Conservation (phyloP, 140 eudicot genomes). For the Oenanthe javanica region DNA sequence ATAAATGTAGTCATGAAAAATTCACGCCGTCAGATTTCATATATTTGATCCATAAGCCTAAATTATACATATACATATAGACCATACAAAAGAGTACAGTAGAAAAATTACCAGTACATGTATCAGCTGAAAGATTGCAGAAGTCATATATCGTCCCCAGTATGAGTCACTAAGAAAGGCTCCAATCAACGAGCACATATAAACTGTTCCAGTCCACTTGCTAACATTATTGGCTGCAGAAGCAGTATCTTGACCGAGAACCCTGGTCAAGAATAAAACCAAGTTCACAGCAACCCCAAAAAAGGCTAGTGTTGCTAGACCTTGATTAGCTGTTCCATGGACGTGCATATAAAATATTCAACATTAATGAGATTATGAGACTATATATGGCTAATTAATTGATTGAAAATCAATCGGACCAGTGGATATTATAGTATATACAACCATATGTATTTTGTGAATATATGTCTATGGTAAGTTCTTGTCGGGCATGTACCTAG, state of each 20-base stretch:
- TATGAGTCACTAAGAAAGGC: constrained; percentile 89
- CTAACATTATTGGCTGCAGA: constrained; percentile 87
- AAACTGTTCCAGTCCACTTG: constrained; percentile 93
- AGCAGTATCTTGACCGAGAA: constrained; percentile 74
- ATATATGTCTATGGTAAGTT: not conserved
- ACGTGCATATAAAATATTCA: not conserved
- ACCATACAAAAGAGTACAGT: not conserved
- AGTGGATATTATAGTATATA: not conserved
- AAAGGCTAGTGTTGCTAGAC: constrained; percentile 84
- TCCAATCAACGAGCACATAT: constrained; percentile 74
- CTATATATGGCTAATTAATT: not conserved
- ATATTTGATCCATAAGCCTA: not conserved
- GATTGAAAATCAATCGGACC: not conserved
- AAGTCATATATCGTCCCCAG: constrained; percentile 88
- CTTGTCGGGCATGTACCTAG: constrained; percentile 34
- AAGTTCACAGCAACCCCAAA: constrained; percentile 92
- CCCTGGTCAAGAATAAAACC: constrained; percentile 91
- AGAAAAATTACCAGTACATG: constrained; percentile 48
- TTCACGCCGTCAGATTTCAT: not conserved
- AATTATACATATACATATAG: not conserved
- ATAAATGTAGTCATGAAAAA: not conserved
- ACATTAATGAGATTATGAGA: not conserved
- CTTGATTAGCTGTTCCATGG: constrained; percentile 63
- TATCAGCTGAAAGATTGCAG: constrained; percentile 71
- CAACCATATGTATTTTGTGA: not conserved